A percentile compares a stretch with the other conserved stretches of the same genome.
Conservation (phyloP, 1,139 yeast genomes). For the Candida freyschussii region DNA sequence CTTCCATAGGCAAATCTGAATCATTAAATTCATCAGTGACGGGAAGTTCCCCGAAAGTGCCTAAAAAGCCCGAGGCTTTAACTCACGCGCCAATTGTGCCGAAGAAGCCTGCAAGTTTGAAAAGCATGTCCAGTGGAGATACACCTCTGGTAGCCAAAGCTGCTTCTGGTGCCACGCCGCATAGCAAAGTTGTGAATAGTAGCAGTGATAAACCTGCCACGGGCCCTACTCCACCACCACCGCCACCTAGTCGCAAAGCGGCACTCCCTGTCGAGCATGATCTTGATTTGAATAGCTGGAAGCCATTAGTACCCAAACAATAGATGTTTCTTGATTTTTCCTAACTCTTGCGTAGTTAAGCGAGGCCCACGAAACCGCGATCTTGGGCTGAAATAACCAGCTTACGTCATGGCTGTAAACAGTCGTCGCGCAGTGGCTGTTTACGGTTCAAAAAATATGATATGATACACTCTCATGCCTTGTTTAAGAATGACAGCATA, state of each 20-base stretch:
- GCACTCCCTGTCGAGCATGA: neutral
- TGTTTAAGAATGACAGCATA: too few relatives aligned
- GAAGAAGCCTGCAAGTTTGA: conserved; percentile 16
- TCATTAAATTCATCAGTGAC: conserved; percentile 4
- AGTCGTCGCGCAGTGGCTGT: too few relatives aligned
- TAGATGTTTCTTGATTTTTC: too few relatives aligned
- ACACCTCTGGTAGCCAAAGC: conserved; percentile 1
- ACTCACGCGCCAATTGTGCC: conserved; percentile 10
- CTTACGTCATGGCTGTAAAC: too few relatives aligned
- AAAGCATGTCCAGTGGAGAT: conserved; percentile 5
- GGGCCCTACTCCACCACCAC: too few relatives aligned
- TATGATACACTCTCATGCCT: too few relatives aligned
- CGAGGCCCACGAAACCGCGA: too few relatives aligned
- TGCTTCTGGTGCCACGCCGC: too few relatives aligned
- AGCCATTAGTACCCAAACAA: conserved; percentile 7
- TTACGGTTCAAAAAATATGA: too few relatives aligned
- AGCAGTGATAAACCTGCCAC: too few relatives aligned
- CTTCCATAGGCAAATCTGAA: conserved; percentile 5
- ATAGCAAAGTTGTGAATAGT: neutral
- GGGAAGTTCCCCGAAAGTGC: conserved; percentile 4
- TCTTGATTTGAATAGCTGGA: conserved; percentile 7
- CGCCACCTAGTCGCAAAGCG: conserved; percentile 4
- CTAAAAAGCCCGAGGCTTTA: conserved; percentile 21
- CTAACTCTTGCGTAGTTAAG: too few relatives aligned
- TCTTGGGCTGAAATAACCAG: too few relatives aligned